These are phyloP conservation scores for Coemansia sp. DNA, from an alignment of 192 early-diverging fungal genomes.

Conservation along the genomic window DNA sequence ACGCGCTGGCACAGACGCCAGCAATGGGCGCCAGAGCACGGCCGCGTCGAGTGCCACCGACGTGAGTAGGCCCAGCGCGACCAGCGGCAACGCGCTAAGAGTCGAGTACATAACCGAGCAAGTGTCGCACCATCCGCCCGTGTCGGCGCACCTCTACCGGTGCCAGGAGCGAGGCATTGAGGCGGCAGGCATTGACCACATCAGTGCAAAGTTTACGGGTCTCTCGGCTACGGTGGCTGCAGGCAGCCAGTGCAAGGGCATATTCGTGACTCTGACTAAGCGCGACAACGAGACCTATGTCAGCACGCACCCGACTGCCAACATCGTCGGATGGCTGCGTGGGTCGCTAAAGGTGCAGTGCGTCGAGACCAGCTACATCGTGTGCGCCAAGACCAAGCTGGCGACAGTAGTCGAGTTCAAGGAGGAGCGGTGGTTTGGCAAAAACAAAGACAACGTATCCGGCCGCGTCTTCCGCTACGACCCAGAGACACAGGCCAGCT, in stretches of 20 bases:
- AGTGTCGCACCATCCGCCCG: slow-evolving; percentile 64
- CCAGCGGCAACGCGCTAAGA: slow-evolving; percentile 14
- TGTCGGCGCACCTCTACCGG: slow-evolving; percentile 65
- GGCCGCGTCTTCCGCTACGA: slow-evolving; percentile 73
- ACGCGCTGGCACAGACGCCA: not conserved
- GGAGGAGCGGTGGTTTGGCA: slow-evolving; percentile 74
- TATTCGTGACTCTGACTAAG: slow-evolving; percentile 63
- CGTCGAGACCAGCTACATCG: slow-evolving; percentile 62
- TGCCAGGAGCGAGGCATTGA: slow-evolving; percentile 66
- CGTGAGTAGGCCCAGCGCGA: slow-evolving; percentile 9
- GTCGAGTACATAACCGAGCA: slow-evolving; percentile 68
- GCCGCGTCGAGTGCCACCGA: slow-evolving; percentile 41
- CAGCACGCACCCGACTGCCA: slow-evolving; percentile 66
- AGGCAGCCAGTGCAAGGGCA: slow-evolving; percentile 66
- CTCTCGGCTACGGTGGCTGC: slow-evolving; percentile 71
- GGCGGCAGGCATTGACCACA: slow-evolving; percentile 71
- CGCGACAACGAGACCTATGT: slow-evolving; percentile 69
- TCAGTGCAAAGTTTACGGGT: slow-evolving; percentile 73
- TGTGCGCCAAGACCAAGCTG: slow-evolving; percentile 66
- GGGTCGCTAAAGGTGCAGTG: slow-evolving; percentile 66
- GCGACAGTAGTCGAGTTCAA: slow-evolving; percentile 71
- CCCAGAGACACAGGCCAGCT: slow-evolving; percentile 29
- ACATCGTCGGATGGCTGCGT: slow-evolving; percentile 70
- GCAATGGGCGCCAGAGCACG: slow-evolving; percentile 24
- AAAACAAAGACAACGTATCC: slow-evolving; percentile 66